Evolutionary conservation across 1,284 basidiomycete genomes (phyloP).

Genomic region (Fomitopsis pinicola): DNA sequence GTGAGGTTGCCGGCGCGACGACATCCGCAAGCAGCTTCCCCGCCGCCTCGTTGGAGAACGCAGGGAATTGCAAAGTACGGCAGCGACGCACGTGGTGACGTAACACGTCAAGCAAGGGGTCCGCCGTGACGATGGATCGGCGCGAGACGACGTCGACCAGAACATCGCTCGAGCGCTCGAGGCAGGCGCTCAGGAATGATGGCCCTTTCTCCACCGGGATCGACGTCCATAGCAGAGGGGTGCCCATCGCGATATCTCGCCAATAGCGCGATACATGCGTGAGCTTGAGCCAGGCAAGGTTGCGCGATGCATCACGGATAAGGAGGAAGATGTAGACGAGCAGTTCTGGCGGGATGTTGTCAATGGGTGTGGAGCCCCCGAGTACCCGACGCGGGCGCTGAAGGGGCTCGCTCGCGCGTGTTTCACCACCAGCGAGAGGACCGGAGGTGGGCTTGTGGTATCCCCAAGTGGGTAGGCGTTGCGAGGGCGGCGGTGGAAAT

Average conservation of each 20-base stretch:
- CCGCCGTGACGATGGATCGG: not conserved
- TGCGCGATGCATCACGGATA: not conserved
- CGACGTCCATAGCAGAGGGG: constrained; percentile 1
- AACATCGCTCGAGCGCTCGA: constrained; percentile 1
- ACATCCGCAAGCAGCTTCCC: not conserved
- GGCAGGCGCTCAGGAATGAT: not conserved
- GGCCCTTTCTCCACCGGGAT: not conserved
- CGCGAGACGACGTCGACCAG: not conserved
- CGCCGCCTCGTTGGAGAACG: not conserved
- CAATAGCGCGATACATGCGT: constrained; percentile 1
- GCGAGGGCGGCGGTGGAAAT: no score
- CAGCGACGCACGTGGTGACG: not conserved
- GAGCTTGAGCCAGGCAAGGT: not conserved
- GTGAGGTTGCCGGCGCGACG: not conserved
- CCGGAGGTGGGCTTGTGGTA: not conserved
- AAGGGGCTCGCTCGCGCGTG: not conserved
- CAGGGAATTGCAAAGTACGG: not conserved
- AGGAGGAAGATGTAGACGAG: not conserved
- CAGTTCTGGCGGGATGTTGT: not conserved
- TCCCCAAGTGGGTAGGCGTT: not conserved
- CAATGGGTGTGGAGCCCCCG: not conserved
- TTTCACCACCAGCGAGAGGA: not conserved
- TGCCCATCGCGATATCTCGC: not conserved
- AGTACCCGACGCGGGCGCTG: not conserved
- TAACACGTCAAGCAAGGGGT: not conserved